phyloP scores from a whole-genome alignment of 2,329 filamentous ascomycete species.

The Lachnellula hyalina region DNA sequence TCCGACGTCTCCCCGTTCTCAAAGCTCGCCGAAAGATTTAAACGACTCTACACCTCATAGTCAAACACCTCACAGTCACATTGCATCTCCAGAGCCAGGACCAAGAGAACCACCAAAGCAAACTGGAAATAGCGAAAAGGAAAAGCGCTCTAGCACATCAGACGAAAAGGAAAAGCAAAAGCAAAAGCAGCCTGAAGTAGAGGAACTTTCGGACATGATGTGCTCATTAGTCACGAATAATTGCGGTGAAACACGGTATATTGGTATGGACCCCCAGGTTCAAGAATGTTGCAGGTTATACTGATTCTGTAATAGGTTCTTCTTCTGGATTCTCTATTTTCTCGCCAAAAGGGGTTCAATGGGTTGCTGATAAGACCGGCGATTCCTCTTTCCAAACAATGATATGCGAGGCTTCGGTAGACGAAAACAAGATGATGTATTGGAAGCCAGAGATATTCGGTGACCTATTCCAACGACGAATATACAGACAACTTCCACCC shows the following conservation, averaged over 20 bases:
- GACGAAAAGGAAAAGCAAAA: constrained; percentile 35
- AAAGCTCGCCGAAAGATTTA: constrained; percentile 41
- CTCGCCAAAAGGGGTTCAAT: constrained; percentile 94
- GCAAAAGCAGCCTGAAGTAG: constrained; percentile 63
- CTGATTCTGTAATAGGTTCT: constrained; percentile 55
- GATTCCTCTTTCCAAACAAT: constrained; percentile 91
- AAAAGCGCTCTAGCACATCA: constrained; percentile 14
- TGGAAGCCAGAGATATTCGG: constrained; percentile 98
- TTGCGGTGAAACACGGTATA: constrained; percentile 89
- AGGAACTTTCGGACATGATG: constrained; percentile 95
- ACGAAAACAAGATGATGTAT: constrained; percentile 92
- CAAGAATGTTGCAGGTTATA: neutral
- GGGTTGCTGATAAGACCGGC: constrained; percentile 98
- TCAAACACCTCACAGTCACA: constrained; percentile 39
- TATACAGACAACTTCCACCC: constrained; percentile 77
- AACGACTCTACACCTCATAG: constrained; percentile 12
- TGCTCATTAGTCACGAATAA: constrained; percentile 95
- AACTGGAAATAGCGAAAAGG: constrained; percentile 15
- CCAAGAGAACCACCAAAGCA: constrained; percentile 24
- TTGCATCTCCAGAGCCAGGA: constrained; percentile 40
- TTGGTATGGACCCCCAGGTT: constrained; percentile 55
- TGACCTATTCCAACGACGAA: constrained; percentile 79
- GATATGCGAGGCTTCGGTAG: constrained; percentile 85
- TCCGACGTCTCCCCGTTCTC: constrained; percentile 31
- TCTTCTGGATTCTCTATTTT: constrained; percentile 99